Evolutionary conservation across 2,329 filamentous ascomycete species (phyloP).

Genomic region (Pseudogymnoascus destructans): DNA sequence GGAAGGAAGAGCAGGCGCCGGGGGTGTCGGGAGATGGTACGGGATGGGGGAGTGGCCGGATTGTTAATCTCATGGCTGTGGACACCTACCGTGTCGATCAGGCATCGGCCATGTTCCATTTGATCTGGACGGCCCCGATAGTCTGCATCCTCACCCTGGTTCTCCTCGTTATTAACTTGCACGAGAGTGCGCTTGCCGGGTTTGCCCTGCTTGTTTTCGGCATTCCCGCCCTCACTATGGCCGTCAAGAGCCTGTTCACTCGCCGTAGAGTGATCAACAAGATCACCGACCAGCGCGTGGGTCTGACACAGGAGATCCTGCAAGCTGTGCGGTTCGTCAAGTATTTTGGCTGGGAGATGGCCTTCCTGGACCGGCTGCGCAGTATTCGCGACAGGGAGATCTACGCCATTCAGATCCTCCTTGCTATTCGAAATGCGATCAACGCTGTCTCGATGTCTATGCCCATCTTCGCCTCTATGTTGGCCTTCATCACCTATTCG

Average conservation of each 20-base stretch:
- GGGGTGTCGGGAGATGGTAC: slow-evolving; percentile 54
- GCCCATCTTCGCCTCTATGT: slow-evolving; percentile 88
- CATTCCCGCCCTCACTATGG: slow-evolving; percentile 62
- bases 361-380: slow-evolving; percentile 65
- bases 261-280: slow-evolving; percentile 77
- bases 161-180: slow-evolving; percentile 73
- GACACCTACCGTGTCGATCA: slow-evolving; percentile 89
- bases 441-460: slow-evolving; percentile 46
- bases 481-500: slow-evolving; percentile 75
- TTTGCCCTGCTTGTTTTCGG: slow-evolving; percentile 71
- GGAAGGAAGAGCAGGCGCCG: slow-evolving; percentile 28
- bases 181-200: slow-evolving; percentile 78
- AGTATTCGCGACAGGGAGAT: slow-evolving; percentile 68
- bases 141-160: slow-evolving; percentile 65
- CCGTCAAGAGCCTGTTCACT: slow-evolving; percentile 63
- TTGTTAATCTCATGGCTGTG: slow-evolving; percentile 88
- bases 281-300: slow-evolving; percentile 83
- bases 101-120: slow-evolving; percentile 77
- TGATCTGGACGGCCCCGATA: slow-evolving; percentile 79
- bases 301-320: slow-evolving; percentile 82
- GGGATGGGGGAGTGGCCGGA: slow-evolving; percentile 86
- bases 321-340: slow-evolving; percentile 91
- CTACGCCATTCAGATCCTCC: slow-evolving; percentile 64
- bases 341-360: slow-evolving; percentile 88
- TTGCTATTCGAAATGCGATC: slow-evolving; percentile 58